Evolutionary conservation across 2,329 filamentous ascomycete genomes (phyloP), one percentile per base, ranked within the genome.

Genomic region (Aureobasidium uvarum): DNA sequence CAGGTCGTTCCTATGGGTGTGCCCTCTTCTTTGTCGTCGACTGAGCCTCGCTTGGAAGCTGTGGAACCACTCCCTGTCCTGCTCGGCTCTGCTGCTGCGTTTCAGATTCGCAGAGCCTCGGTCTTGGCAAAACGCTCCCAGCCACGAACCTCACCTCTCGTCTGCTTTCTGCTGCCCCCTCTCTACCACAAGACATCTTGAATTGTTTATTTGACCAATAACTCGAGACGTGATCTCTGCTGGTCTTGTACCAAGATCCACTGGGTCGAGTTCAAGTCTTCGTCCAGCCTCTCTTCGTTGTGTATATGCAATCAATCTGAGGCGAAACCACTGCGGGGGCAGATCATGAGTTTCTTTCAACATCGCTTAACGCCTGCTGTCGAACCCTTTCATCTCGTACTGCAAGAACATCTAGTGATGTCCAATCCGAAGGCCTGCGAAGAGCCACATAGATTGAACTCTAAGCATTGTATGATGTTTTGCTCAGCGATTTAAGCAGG

Each of bases 11-110:
- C 25, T 4, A 25, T 14, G 10, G 20, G 18, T 18, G 5, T 36
- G 1, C 8, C 20, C 10, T 41, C 23, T 25, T 41, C 7, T 20
- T 41, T n/a, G 3, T 31, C 6, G 1, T 3, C 16, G 14, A 8
- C 28, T 33, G 48, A 50, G 31, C 28, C 48, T 51, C 48, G 25
- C 48, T 51, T 51, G 25, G 16, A 51, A 18, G 31, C 25, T 50
- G 16, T 28, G n/a, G 46, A 31, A 18, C n/a, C 6, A 10, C 10
- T 7, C 41, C 48, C 28, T n/a, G 5, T 31, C 14, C 25, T 51
- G 58, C 48, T 62, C 58, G 58, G 58, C 45, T 51, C 58, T 62
- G 58, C 45, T 63, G 60, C 20, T 45, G 48, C 28, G 60, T 63
- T 63, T 63, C 60, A 63, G 46, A 54, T 54, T 36, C 45, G 20